Percentiles rank a stretch among this genome's conserved stretches.
These are phyloP conservation scores for Poterioochromonas sp. DNA, from an alignment of 352 stramenopile species.

Conservation along the genomic window DNA sequence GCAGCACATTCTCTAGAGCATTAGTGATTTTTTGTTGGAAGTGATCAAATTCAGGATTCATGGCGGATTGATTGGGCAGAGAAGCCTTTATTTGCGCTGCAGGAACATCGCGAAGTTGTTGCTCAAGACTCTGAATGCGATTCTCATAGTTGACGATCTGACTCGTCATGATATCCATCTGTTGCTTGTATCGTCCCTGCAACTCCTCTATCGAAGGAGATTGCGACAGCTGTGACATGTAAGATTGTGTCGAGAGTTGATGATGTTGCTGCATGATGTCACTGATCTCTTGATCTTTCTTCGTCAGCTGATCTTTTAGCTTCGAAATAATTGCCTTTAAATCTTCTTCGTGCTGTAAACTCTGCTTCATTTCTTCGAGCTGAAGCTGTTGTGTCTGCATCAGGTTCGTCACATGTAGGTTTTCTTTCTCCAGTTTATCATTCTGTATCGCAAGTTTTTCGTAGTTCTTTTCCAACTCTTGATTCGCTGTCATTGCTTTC, in stretches of 20 bases:
- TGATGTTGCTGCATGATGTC: not conserved
- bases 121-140: too few species aligned
- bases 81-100: not conserved
- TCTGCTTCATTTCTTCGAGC: not conserved
- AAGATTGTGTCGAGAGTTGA: not conserved
- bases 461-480: not conserved
- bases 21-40: not conserved
- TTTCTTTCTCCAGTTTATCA: not conserved
- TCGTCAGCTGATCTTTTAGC: not conserved
- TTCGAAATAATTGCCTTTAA: constrained; percentile 1
- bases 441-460: not conserved
- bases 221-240: too few species aligned
- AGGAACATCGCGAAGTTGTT: too few species aligned
- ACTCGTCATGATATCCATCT: not conserved
- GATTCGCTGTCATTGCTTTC: not conserved
- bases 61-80: not conserved
- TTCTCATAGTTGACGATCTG: not conserved
- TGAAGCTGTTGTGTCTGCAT: not conserved
- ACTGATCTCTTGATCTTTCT: not conserved
- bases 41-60: too few species aligned
- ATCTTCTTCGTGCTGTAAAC: not conserved
- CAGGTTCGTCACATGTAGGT: not conserved
- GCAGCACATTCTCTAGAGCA: too few species aligned
- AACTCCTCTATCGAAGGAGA: too few species aligned
- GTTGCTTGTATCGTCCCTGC: not conserved